A percentile compares a stretch with the other conserved stretches of the same genome.
Evolutionary conservation across 192 early-diverging fungal species (phyloP).

Genomic region (Endogone sp.): DNA sequence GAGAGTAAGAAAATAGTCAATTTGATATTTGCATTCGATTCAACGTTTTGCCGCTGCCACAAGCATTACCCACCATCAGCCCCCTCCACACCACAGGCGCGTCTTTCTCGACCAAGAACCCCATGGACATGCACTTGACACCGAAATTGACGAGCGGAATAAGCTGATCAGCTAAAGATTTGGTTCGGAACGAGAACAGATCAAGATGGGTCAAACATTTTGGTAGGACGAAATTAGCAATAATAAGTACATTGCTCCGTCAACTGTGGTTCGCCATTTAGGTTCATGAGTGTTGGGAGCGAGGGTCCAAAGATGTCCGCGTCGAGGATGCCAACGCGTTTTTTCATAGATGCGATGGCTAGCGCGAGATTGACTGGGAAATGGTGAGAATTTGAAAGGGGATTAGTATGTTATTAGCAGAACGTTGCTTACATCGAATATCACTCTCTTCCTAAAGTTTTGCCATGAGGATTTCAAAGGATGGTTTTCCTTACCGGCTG

Average conservation of each 20-base stretch:
- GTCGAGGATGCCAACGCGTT: conserved; percentile 73
- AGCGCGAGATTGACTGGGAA: conserved; percentile 71
- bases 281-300: conserved; percentile 80
- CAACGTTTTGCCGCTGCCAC: no score
- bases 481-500: conserved; percentile 63
- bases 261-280: conserved; percentile 67
- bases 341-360: conserved; percentile 52
- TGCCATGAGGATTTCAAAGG: no score
- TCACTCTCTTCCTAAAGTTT: no score
- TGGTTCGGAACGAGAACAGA: not conserved
- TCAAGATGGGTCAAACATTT: no score
- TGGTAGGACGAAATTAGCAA: not conserved
- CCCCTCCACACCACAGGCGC: conserved; percentile 86
- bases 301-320: conserved; percentile 94
- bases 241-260: conserved; percentile 39
- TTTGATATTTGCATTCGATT: no score
- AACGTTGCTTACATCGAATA: no score
- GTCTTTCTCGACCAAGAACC: conserved; percentile 74
- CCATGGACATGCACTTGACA: conserved; percentile 89
- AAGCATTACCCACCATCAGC: conserved; percentile 75
- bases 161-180: conserved; percentile 42
- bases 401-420: not conserved
- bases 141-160: conserved; percentile 82
- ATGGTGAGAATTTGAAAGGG: not conserved
- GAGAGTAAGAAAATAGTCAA: not conserved